Percentiles rank a stretch among this genome's conserved stretches.
phyloP scores from a whole-genome alignment of 495 filamentous ascomycete genomes.

The Daldinia loculata region DNA sequence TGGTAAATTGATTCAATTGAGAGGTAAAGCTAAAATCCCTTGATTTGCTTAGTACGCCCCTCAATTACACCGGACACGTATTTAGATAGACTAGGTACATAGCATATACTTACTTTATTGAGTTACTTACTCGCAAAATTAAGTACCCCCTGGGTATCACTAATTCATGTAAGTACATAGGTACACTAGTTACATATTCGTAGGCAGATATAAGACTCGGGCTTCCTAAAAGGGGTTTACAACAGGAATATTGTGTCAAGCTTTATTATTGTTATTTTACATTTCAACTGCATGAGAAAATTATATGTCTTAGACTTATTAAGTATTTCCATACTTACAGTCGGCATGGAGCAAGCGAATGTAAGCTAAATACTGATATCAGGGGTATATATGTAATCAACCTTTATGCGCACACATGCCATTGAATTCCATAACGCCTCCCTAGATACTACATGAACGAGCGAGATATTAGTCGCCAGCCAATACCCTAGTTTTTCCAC shows the following conservation, averaged over 20 bases:
- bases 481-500: conserved; percentile 3
- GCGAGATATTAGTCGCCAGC: conserved; percentile 18
- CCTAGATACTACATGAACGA: conserved; percentile 3
- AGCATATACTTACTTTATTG: background rate
- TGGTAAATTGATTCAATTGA: conserved; percentile 3
- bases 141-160: background rate
- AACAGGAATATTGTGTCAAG: background rate
- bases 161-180: background rate
- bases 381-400: conserved; percentile 6
- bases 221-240: background rate
- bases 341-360: background rate
- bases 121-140: background rate
- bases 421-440: conserved; percentile 33
- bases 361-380: conserved; percentile 4
- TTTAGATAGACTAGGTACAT: background rate
- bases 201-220: background rate
- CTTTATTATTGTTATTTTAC: background rate
- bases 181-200: background rate
- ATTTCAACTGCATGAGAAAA: background rate
- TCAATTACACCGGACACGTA: background rate
- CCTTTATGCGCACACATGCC: background rate
- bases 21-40: conserved; percentile 6
- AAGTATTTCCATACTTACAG: background rate
- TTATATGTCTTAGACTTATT: background rate
- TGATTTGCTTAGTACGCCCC: conserved; percentile 2